phyloP scores from a whole-genome alignment of 2,329 filamentous ascomycete species.

The Phialemoniopsis sp. region DNA sequence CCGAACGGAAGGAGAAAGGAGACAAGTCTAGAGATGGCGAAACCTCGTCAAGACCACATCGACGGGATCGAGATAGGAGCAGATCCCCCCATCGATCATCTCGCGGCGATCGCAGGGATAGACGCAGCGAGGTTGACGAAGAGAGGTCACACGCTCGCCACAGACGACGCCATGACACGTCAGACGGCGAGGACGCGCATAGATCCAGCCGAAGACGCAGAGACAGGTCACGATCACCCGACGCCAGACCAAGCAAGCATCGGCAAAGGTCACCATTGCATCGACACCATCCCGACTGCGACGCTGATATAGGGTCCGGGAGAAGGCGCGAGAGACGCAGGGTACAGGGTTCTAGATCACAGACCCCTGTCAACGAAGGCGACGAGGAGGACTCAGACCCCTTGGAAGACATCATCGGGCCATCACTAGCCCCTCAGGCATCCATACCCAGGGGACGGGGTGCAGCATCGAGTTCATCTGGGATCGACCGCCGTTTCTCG shows the following conservation, averaged over 20 bases:
- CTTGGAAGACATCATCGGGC: slow-evolving; percentile 72
- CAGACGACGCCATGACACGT: slow-evolving; percentile 7
- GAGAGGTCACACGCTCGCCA: slow-evolving; percentile 5
- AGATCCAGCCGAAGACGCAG: too few relatives aligned
- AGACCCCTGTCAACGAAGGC: slow-evolving; percentile 3
- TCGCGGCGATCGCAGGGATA: slow-evolving; percentile 1
- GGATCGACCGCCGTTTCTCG: slow-evolving; percentile 79
- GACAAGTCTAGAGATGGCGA: slow-evolving; percentile 13
- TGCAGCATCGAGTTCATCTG: slow-evolving; percentile 52
- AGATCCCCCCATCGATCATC: slow-evolving; percentile 9
- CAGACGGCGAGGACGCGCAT: slow-evolving; percentile 10
- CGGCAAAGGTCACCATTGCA: not conserved
- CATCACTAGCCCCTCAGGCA: slow-evolving; percentile 51
- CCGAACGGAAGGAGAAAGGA: slow-evolving; percentile 6
- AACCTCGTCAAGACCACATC: not conserved
- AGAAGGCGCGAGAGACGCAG: not conserved
- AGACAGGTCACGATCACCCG: slow-evolving; percentile 1
- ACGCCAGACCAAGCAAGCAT: slow-evolving; percentile 3
- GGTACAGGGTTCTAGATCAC: not conserved
- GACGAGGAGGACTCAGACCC: slow-evolving; percentile 58
- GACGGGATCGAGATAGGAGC: slow-evolving; percentile 8
- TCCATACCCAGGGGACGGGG: slow-evolving; percentile 65
- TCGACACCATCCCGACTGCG: too few relatives aligned
- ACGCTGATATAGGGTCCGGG: too few relatives aligned
- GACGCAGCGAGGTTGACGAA: slow-evolving; percentile 4